Percentiles rank a stretch among this genome's conserved stretches.
These are phyloP conservation scores for Cytospora piceicola DNA, from an alignment of 2,329 filamentous ascomycete species.

Conservation along the genomic window DNA sequence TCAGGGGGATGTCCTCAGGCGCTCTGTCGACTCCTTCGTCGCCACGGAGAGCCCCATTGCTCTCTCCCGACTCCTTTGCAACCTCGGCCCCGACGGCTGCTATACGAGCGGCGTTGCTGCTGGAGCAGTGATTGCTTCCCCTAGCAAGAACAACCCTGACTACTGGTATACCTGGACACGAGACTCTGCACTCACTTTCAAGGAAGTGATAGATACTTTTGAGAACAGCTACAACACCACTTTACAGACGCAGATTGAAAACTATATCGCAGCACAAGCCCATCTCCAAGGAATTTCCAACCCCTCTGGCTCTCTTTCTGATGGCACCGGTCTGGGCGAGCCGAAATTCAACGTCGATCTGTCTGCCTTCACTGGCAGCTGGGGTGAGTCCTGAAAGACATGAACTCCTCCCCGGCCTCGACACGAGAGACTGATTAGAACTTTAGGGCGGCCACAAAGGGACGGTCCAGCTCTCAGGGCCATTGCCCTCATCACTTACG, in stretches of 20 bases:
- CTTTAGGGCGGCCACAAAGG: slow-evolving; percentile 69
- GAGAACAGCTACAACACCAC: slow-evolving; percentile 58
- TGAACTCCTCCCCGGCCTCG: background rate
- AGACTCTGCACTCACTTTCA: slow-evolving; percentile 73
- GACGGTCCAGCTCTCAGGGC: slow-evolving; percentile 80
- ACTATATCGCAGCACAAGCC: slow-evolving; percentile 71
- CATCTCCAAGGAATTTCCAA: slow-evolving; percentile 69
- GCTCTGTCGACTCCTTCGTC: slow-evolving; percentile 58
- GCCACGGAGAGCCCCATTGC: slow-evolving; percentile 56
- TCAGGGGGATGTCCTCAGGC: slow-evolving; percentile 47
- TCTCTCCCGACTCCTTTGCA: slow-evolving; percentile 57
- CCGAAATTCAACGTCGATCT: slow-evolving; percentile 72
- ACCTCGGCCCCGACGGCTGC: slow-evolving; percentile 61
- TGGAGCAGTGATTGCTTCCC: slow-evolving; percentile 62
- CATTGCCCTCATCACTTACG: slow-evolving; percentile 72
- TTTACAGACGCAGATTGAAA: slow-evolving; percentile 64
- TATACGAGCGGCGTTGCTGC: slow-evolving; percentile 50
- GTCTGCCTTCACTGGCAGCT: slow-evolving; percentile 66
- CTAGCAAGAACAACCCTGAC: slow-evolving; percentile 56
- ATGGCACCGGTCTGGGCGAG: slow-evolving; percentile 66
- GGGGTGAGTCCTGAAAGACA: slow-evolving; percentile 51
- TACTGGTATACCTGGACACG: slow-evolving; percentile 82
- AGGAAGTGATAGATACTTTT: slow-evolving; percentile 70
- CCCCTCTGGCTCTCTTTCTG: slow-evolving; percentile 63
- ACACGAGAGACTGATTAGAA: slow-evolving; percentile 11